Percentiles rank a stretch among this genome's conserved stretches.
Conservation (phyloP, 2,329 filamentous ascomycete species). For the Alternaria sp. region DNA sequence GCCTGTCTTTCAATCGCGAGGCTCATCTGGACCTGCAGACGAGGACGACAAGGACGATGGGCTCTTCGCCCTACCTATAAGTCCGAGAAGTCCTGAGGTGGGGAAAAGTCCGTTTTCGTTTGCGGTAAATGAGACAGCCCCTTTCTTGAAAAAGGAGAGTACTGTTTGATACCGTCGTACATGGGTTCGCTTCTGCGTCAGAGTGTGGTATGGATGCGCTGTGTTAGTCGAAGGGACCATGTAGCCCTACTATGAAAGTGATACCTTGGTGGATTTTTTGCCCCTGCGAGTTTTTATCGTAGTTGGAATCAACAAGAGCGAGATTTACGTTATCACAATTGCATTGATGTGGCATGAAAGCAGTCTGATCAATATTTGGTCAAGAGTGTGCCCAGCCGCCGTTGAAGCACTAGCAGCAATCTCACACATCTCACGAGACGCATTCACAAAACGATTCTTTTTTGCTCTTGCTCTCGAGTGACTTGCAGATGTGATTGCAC, state of each 20-base stretch:
- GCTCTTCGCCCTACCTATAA: conserved; percentile 86
- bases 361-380: no score
- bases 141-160: conserved; percentile 43
- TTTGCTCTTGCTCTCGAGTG: not conserved
- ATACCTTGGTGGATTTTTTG: conserved; percentile 25
- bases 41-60: conserved; percentile 75
- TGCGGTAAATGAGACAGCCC: conserved; percentile 46
- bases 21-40: conserved; percentile 41
- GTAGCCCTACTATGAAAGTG: conserved; percentile 17
- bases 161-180: conserved; percentile 28
- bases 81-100: conserved; percentile 86
- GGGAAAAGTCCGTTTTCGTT: conserved; percentile 82
- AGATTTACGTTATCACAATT: not conserved
- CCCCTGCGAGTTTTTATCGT: conserved; percentile 4
- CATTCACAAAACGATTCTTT: not conserved
- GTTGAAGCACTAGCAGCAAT: no score
- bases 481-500: not conserved
- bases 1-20: conserved; percentile 42
- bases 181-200: not conserved
- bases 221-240: conserved; percentile 3
- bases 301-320: conserved; percentile 4
- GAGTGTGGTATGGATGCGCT: conserved; percentile 7
- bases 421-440: no score
- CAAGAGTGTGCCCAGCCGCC: no score
- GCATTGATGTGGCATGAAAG: not conserved